A percentile compares a stretch with the other conserved stretches of the same genome.
Evolutionary conservation across 164 flowering plant genomes (phyloP).

Genomic region (Vitis vinifera): ASM3070453v1 NC_081809.1:2601001-2601500

Average conservation of each 20-base stretch:
- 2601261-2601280: conserved; percentile 75
- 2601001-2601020: conserved; percentile 98
- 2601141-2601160: conserved; percentile 94
- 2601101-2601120: conserved; percentile 81
- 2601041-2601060: conserved; percentile 79
- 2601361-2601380: conserved; percentile 61
- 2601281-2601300: conserved; percentile 85
- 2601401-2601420: conserved; percentile 89
- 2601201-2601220: neutral
- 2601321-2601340: conserved; percentile 92
- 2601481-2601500: conserved; percentile 96
- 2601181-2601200: neutral
- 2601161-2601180: conserved; percentile 1
- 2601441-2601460: conserved; percentile 83
- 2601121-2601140: conserved; percentile 85
- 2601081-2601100: conserved; percentile 91
- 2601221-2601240: neutral
- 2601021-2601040: conserved; percentile 75
- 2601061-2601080: conserved; percentile 97
- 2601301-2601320: conserved; percentile 95
- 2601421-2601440: conserved; percentile 94
- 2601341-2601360: conserved; percentile 79
- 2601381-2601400: conserved; percentile 83
- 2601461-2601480: conserved; percentile 93
- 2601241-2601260: conserved; percentile 46